Conservation (phyloP, 2,329 filamentous ascomycete species). For the Cucurbitaria berberidis region DNA sequence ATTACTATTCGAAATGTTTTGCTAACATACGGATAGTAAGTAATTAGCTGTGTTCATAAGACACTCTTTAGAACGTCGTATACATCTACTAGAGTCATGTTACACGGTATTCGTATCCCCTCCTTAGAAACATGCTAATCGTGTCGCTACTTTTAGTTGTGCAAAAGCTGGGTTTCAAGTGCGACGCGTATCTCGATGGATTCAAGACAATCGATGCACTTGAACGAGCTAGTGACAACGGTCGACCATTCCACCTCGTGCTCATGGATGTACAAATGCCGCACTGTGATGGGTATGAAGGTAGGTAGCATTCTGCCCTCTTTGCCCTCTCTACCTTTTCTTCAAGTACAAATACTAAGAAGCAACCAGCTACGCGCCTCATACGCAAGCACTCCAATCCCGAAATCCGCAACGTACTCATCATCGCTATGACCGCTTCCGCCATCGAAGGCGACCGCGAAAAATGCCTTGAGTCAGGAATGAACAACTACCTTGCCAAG, state of each 20-base stretch:
- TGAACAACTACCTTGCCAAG: slow-evolving; percentile 98
- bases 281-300: slow-evolving; percentile 85
- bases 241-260: slow-evolving; percentile 83
- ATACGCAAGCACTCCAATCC: slow-evolving; percentile 79
- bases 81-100: too few species aligned
- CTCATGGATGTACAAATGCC: slow-evolving; percentile 99
- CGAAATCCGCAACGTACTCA: slow-evolving; percentile 79
- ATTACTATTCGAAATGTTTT: too few species aligned
- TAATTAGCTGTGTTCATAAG: too few species aligned
- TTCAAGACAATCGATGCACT: slow-evolving; percentile 86
- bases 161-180: slow-evolving; percentile 81
- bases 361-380: slow-evolving; percentile 70
- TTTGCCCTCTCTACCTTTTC: neutral
- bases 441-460: slow-evolving; percentile 94
- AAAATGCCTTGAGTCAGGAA: slow-evolving; percentile 92
- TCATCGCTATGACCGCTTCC: slow-evolving; percentile 96
- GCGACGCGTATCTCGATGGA: slow-evolving; percentile 90
- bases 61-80: too few species aligned
- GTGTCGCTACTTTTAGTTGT: too few species aligned
- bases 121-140: too few species aligned
- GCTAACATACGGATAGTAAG: too few species aligned
- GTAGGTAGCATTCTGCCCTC: slow-evolving; percentile 14
- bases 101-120: too few species aligned
- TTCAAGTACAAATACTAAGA: slow-evolving; percentile 22
- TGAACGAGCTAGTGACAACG: slow-evolving; percentile 72